Base-by-base conservation (phyloP, 305 asterid genomes). In the Andrographis paniculata region DNA sequence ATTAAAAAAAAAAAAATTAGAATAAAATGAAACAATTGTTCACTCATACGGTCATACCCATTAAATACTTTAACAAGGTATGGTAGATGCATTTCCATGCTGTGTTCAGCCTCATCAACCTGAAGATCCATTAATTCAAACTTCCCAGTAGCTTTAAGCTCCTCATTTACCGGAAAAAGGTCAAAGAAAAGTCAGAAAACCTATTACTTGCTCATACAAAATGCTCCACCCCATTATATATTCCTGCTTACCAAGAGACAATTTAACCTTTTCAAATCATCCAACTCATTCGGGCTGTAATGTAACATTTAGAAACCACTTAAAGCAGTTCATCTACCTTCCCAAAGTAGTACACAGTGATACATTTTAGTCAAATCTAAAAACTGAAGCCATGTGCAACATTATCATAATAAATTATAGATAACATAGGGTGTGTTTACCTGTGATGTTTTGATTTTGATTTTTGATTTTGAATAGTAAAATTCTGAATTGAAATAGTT, bases 221-320 rank as follows among this genome's bases (percentile, higher is more conserved):
- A 37, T 13, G 17, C 8, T 40, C 45, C 8, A 33, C 17, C 31
- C 20, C 18, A 17, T 15, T 31, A 33, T 7, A 49, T 9, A 2
- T 30, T 35, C 10, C 35, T 33, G n/a, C 27, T n/a, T 49, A 9
- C 44, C 33, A 17, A 37, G 37, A 2, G 45, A 20, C 53, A 31
- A 45, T 21, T 5, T 33, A 21, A 21, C 20, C 21, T 44, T 22
- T 45, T 35, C 38, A 33, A 42, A 35, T 24, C 21, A 13, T 20
- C 18, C 36, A 15, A 12, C 20, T 4, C 18, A 30, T 35, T 33
- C 4, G 11, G 13, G 11, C 1, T 5, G 14, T 31, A 31, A 5
- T 11, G 8, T 11, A 4, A 31, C 11, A 6, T 31, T 31, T 5
- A 31, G 37, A 4, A 14, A 5, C 37, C 14, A 31, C 11, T 31